Conservation (phyloP, 768 basidiomycete genomes). For the Holtermannia corniformis region DNA sequence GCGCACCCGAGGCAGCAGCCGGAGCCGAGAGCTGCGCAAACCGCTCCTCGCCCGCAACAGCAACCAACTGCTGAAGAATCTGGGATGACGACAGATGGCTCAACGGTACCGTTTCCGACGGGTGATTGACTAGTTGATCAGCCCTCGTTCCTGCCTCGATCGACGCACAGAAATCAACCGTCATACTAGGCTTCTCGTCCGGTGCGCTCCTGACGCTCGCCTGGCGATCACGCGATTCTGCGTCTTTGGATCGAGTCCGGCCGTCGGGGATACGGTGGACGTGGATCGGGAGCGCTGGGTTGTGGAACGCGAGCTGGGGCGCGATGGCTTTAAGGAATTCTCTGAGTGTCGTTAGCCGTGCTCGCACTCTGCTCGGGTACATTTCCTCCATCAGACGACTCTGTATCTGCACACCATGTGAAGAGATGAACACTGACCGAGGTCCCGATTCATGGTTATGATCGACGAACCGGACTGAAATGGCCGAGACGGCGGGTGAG, state of each 20-base stretch:
- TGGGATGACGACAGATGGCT: neutral
- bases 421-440: neutral
- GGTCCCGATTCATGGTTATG: neutral
- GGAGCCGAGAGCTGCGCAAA: neutral
- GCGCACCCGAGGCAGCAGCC: neutral
- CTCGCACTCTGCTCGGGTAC: neutral
- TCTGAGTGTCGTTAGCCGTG: no score
- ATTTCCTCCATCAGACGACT: no score
- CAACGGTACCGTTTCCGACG: neutral
- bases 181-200: neutral
- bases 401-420: no score
- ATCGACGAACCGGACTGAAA: neutral
- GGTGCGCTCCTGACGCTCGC: neutral
- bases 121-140: neutral
- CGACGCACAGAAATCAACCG: neutral
- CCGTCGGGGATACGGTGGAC: neutral
- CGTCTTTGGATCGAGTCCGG: neutral
- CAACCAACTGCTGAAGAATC: neutral
- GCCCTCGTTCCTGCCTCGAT: neutral
- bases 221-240: neutral
- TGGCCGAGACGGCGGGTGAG: neutral
- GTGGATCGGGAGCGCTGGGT: neutral
- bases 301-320: neutral
- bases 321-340: neutral
- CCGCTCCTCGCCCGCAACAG: neutral